Conservation (phyloP, 306 rosid species). For the Arachis hypogaea region DNA sequence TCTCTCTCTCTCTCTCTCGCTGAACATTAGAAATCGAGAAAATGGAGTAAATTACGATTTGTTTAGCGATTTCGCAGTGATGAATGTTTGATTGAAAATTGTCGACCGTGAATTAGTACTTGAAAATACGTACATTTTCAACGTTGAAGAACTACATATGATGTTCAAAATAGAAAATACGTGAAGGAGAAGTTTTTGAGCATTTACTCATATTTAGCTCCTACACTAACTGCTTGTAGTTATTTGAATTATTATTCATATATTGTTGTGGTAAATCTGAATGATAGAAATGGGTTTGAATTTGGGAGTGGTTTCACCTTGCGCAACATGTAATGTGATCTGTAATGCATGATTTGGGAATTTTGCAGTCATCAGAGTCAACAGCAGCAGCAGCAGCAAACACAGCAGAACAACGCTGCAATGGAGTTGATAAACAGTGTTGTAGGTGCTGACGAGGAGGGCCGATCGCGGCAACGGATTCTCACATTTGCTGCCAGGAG, state of each 20-base stretch:
- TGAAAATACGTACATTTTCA: too few species aligned
- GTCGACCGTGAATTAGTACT: conserved; percentile 2
- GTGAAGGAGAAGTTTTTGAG: not conserved
- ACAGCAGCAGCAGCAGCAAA: conserved; percentile 48
- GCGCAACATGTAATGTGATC: not conserved
- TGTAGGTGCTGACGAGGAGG: conserved; percentile 85
- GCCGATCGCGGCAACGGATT: conserved; percentile 96
- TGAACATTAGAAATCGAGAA: not conserved
- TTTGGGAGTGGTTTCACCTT: conserved; percentile 18
- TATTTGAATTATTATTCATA: not conserved
- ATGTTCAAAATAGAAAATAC: too few species aligned
- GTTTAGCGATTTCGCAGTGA: not conserved
- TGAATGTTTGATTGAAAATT: not conserved
- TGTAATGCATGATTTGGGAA: conserved; percentile 34
- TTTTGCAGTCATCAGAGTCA: conserved; percentile 63
- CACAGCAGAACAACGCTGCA: conserved; percentile 76
- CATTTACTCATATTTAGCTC: not conserved
- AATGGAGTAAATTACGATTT: not conserved
- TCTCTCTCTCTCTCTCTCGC: not conserved
- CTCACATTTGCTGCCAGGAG: conserved; percentile 98
- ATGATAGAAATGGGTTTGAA: conserved; percentile 21
- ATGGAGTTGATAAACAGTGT: conserved; percentile 93
- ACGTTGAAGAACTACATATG: too few species aligned
- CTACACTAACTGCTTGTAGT: not conserved
- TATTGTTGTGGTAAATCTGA: conserved; percentile 2